Base-by-base conservation (phyloP, 1,284 basidiomycete species). In the Cryptococcus sp. region DNA sequence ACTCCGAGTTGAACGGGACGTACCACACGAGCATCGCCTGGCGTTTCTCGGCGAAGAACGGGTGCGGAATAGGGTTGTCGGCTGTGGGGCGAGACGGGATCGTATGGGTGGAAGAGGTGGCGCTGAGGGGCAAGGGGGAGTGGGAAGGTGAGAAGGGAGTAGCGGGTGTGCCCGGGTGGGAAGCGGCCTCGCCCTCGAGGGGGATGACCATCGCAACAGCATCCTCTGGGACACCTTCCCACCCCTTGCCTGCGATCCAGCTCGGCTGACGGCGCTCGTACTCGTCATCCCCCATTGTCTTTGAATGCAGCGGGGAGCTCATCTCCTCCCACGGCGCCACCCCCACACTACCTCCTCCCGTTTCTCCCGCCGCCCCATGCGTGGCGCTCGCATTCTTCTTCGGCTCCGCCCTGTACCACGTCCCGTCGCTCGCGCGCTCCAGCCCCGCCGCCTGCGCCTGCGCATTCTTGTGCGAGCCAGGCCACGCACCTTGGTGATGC, bases 131-230 rank as follows among this genome's bases (percentile, higher is more conserved):
- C 2, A 53, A 38, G 36, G n/a, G 23, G 5, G 13, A 37, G 36
- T 33, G 48, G 18, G 35, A 16, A 12, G 43, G 23, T 7, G 43
- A 40, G 3, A 50, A 46, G 21, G 43, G 37, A 8, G 42, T 44
- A 21, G 33, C 43, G 12, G 20, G 21, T 9, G 50, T n/a, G 18
- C 35, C 24, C 8, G 58, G 54, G 36, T 46, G 16, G 20, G 42
- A 23, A 12, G 46, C 37, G n/a, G 51, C 33, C 16, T 61, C 59
- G 5, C 39, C 38, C 21, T 68, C 61, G 45, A 76, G 63, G 0
- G 75, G 75, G 13, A 78, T 59, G 21, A 76, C 69, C 74, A 78
- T 76, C 3, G 76, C 76, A 6, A 78, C 61, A 1, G 75, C 74
- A 28, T 78, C 74, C 9, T 74, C 73, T 0, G 76, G 73, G 1